Percentiles rank a stretch among this genome's conserved stretches.
These are phyloP conservation scores for Globisporangium spiculum DNA, from an alignment of 352 stramenopile genomes.

Conservation along the genomic window DNA sequence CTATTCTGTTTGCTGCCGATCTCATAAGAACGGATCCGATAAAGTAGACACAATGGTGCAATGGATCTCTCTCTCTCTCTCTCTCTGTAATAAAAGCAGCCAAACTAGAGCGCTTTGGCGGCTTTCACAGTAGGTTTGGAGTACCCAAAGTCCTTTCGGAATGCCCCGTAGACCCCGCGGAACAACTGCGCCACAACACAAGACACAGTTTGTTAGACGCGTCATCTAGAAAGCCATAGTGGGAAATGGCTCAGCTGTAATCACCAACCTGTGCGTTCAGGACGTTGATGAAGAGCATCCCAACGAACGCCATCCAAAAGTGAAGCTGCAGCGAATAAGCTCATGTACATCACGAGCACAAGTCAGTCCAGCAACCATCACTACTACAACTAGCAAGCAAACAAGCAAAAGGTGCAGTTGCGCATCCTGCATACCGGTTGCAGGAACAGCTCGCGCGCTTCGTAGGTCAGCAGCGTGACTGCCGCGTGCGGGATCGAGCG, in stretches of 20 bases:
- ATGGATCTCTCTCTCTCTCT: too few species aligned
- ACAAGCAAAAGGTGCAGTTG: not conserved
- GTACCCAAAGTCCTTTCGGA: conserved; percentile 41
- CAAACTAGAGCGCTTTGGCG: conserved; percentile 1
- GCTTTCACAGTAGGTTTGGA: not conserved
- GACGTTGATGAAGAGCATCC: conserved; percentile 74
- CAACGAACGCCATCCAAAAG: conserved; percentile 71
- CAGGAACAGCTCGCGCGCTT: conserved; percentile 35
- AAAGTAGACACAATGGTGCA: not conserved
- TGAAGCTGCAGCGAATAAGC: conserved; percentile 26
- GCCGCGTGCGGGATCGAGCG: conserved; percentile 42
- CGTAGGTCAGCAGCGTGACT: conserved; percentile 48
- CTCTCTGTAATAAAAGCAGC: not conserved
- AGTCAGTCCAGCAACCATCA: not conserved
- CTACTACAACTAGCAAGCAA: not conserved
- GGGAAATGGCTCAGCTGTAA: not conserved
- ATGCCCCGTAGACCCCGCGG: conserved; percentile 46
- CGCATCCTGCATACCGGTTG: conserved; percentile 22
- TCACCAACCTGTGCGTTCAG: conserved; percentile 53
- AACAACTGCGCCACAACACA: conserved; percentile 38
- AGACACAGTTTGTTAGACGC: not conserved
- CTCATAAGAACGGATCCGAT: not conserved
- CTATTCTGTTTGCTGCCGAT: not conserved
- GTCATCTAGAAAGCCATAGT: conserved; percentile 5
- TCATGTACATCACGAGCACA: not conserved